Conservation (phyloP, 2,329 filamentous ascomycete genomes). For the Calonectria fujianensis region DNA sequence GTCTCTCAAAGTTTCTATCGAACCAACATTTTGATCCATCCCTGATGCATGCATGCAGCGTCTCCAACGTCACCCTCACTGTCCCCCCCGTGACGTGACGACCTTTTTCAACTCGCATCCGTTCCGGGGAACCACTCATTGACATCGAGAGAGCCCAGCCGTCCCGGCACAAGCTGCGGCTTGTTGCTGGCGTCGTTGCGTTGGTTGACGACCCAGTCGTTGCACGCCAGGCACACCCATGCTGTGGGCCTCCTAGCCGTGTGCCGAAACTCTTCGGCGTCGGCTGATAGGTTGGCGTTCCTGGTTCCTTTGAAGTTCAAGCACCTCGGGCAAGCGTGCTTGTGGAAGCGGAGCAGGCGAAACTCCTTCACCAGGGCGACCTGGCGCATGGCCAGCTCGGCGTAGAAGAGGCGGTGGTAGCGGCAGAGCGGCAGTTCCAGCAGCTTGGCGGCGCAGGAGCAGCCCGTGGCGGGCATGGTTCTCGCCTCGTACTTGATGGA, state of each 20-base stretch:
- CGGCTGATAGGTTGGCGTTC: slow-evolving; percentile 43
- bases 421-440: slow-evolving; percentile 58
- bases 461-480: slow-evolving; percentile 59
- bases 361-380: slow-evolving; percentile 55
- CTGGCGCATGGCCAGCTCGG: slow-evolving; percentile 50
- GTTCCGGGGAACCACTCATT: slow-evolving; percentile 14
- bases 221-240: slow-evolving; percentile 61
- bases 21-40: not conserved
- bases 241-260: slow-evolving; percentile 38
- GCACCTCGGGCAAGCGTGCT: slow-evolving; percentile 58
- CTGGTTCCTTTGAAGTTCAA: slow-evolving; percentile 36
- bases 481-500: slow-evolving; percentile 36
- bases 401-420: slow-evolving; percentile 59
- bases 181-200: slow-evolving; percentile 41
- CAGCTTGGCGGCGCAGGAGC: slow-evolving; percentile 61
- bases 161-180: slow-evolving; percentile 47
- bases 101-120: not conserved
- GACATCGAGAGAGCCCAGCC: slow-evolving; percentile 28
- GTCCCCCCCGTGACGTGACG: too few species aligned
- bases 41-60: not conserved
- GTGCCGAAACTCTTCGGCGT: slow-evolving; percentile 41
- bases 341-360: slow-evolving; percentile 50
- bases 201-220: slow-evolving; percentile 56
- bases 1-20: not conserved
- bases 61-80: not conserved